Conservation (phyloP, 257 asterid genomes). For the Jacaranda copaia region DNA sequence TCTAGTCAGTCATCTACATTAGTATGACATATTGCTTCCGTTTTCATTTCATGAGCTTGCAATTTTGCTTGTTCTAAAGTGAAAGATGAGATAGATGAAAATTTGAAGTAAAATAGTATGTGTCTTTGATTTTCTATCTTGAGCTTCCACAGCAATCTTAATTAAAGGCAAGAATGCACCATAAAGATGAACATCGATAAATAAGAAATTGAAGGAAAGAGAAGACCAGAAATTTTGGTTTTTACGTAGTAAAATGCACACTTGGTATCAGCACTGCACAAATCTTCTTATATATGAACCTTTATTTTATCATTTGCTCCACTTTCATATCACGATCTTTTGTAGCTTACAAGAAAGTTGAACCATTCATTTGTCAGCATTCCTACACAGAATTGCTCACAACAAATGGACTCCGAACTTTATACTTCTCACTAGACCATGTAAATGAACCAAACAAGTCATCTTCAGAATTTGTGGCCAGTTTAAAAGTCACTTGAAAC, state of each 20-base stretch:
- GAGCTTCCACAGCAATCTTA: not conserved
- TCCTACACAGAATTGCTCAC: not conserved
- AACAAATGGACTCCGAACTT: constrained; percentile 56
- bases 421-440: constrained; percentile 53
- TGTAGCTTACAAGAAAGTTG: not conserved
- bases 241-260: too few relatives aligned
- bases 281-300: too few relatives aligned
- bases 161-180: not conserved
- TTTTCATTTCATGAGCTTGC: not conserved
- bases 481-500: constrained; percentile 48
- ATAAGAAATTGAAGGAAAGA: not conserved
- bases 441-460: constrained; percentile 59
- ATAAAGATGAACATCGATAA: not conserved
- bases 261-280: too few relatives aligned
- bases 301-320: not conserved
- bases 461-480: not conserved
- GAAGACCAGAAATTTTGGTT: not conserved
- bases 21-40: not conserved
- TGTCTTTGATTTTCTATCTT: not conserved
- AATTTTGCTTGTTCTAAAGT: not conserved
- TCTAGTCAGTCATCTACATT: not conserved
- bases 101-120: too few relatives aligned
- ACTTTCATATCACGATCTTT: not conserved
- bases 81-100: too few relatives aligned
- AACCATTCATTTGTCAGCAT: not conserved